Conservation (phyloP, 176 grass and related monocot species). For the Melocanna baccifera region DNA sequence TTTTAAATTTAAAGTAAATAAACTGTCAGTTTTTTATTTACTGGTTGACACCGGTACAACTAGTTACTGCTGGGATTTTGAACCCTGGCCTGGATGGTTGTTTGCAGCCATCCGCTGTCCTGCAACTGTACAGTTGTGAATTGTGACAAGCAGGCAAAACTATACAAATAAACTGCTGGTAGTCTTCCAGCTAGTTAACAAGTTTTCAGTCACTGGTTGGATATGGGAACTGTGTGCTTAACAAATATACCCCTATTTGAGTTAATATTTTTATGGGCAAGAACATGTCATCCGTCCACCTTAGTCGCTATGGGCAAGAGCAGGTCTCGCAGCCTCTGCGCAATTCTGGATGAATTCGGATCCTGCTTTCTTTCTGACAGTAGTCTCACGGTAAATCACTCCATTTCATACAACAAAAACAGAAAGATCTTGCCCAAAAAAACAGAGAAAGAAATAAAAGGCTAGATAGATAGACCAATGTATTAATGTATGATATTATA, state of each 20-base stretch:
- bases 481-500: conserved; percentile 3
- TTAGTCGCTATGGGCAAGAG: neutral
- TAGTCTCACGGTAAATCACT: neutral
- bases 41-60: too few species aligned
- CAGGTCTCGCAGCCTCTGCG: neutral
- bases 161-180: neutral
- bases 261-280: neutral
- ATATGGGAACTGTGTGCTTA: neutral
- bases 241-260: neutral
- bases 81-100: neutral
- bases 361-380: neutral
- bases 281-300: neutral
- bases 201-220: neutral
- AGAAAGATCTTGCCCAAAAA: neutral
- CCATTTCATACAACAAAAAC: neutral
- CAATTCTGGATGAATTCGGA: neutral
- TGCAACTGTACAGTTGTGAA: neutral
- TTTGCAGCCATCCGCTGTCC: neutral
- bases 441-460: neutral
- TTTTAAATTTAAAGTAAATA: too few species aligned
- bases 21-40: too few species aligned
- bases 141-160: neutral
- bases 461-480: neutral
- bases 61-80: too few species aligned
- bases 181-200: neutral